Percentiles rank a stretch among this genome's conserved stretches.
phyloP scores from a whole-genome alignment of 139 green algal genomes.

The Nannochloris sp. region DNA sequence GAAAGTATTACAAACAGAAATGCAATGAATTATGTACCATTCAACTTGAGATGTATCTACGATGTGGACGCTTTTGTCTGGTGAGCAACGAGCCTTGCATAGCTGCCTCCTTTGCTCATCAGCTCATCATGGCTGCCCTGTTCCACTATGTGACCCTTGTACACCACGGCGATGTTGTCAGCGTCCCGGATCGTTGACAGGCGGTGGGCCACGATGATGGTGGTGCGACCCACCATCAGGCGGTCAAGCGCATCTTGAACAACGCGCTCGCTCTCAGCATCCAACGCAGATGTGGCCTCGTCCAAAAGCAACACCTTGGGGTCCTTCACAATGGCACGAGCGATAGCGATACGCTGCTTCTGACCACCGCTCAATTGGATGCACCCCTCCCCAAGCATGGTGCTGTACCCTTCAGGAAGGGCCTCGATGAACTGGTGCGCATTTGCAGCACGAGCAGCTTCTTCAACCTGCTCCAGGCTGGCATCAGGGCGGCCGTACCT shows the following conservation, averaged over 20 bases:
- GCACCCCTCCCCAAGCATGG: slow-evolving; percentile 42
- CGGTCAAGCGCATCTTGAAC: slow-evolving; percentile 47
- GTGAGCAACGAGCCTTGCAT: slow-evolving; percentile 21
- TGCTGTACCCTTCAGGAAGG: slow-evolving; percentile 59
- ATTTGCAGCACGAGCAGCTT: slow-evolving; percentile 50
- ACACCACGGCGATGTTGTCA: slow-evolving; percentile 74
- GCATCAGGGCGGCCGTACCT: slow-evolving; percentile 44
- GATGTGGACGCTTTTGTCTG: neutral
- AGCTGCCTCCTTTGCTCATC: slow-evolving; percentile 30
- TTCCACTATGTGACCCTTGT: slow-evolving; percentile 51
- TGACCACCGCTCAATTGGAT: slow-evolving; percentile 58
- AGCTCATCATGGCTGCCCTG: slow-evolving; percentile 45
- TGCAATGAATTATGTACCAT: no score
- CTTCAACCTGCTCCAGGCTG: slow-evolving; percentile 38
- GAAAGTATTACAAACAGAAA: no score
- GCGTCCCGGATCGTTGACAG: slow-evolving; percentile 73
- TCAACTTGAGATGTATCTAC: no score
- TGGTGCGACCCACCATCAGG: slow-evolving; percentile 67
- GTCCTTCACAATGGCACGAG: slow-evolving; percentile 52
- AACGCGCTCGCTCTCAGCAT: slow-evolving; percentile 41
- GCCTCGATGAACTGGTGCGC: slow-evolving; percentile 48
- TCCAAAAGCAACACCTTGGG: slow-evolving; percentile 52
- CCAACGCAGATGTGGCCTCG: slow-evolving; percentile 53
- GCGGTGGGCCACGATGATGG: slow-evolving; percentile 77
- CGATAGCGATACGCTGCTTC: slow-evolving; percentile 75